phyloP scores from a whole-genome alignment of 225 moss, liverwort and hornwort genomes.

The Climacium dendroides region DNA sequence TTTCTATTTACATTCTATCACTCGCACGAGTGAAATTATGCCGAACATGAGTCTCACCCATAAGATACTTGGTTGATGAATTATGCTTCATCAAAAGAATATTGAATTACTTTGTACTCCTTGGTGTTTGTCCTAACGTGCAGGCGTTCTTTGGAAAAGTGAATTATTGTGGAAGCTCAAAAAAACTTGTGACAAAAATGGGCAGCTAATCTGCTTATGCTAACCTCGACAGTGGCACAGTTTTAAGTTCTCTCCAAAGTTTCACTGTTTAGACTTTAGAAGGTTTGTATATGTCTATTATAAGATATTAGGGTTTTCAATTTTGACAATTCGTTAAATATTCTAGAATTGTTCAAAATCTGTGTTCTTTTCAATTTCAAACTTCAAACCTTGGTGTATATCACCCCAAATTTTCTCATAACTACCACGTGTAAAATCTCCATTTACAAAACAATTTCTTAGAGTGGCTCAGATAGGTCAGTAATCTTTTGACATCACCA shows the following conservation, averaged over 20 bases:
- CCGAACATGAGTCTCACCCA: no score
- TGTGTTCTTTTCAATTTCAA: not conserved
- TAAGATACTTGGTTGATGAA: not conserved
- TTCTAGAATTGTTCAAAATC: not conserved
- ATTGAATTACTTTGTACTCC: not conserved
- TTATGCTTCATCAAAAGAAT: not conserved
- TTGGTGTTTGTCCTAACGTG: not conserved
- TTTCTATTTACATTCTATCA: not conserved
- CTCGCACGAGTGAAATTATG: not conserved
- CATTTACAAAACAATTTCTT: not conserved
- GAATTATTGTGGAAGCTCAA: not conserved
- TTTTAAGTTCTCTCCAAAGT: not conserved
- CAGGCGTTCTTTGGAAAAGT: not conserved
- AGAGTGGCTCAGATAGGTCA: not conserved
- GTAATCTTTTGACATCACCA: not conserved
- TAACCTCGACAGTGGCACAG: no score
- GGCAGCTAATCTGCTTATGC: not conserved
- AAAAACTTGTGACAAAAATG: not conserved
- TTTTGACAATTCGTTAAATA: not conserved
- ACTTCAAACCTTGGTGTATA: no score
- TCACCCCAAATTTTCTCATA: not conserved
- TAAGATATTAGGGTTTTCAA: not conserved
- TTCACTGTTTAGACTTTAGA: no score
- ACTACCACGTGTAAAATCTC: not conserved
- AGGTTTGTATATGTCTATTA: not conserved